phyloP scores from a whole-genome alignment of 768 basidiomycete species.

The Rhodotorula kratochvilovae region DNA sequence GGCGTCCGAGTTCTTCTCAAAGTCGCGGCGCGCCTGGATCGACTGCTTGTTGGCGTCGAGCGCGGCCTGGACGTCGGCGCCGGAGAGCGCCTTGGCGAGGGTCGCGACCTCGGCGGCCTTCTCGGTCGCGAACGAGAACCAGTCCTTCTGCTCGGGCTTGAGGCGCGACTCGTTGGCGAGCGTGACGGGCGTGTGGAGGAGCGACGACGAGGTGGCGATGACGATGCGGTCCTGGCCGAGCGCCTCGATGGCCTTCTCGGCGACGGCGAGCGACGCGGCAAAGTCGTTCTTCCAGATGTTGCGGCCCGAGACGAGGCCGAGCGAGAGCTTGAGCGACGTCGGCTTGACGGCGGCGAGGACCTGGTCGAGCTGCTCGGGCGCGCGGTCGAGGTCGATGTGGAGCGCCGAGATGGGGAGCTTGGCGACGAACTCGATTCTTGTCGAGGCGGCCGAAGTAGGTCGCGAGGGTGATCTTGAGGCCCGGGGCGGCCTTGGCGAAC shows the following conservation, averaged over 20 bases:
- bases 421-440: slow-evolving; percentile 79
- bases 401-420: slow-evolving; percentile 90
- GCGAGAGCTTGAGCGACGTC: slow-evolving; percentile 74
- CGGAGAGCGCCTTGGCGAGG: slow-evolving; percentile 79
- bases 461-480: slow-evolving; percentile 74
- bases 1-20: slow-evolving; percentile 88
- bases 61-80: slow-evolving; percentile 61
- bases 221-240: slow-evolving; percentile 86
- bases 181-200: slow-evolving; percentile 96
- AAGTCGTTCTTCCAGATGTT: slow-evolving; percentile 99
- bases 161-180: slow-evolving; percentile 87
- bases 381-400: slow-evolving; percentile 95
- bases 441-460: slow-evolving; percentile 97
- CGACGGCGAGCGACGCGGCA: slow-evolving; percentile 69
- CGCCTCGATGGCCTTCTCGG: slow-evolving; percentile 73
- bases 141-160: slow-evolving; percentile 81
- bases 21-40: slow-evolving; percentile 88
- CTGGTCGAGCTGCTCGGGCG: slow-evolving; percentile 77
- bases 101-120: slow-evolving; percentile 85
- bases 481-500: slow-evolving; percentile 71
- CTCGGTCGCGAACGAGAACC: slow-evolving; percentile 98
- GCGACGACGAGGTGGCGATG: slow-evolving; percentile 91
- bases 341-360: slow-evolving; percentile 77
- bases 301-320: slow-evolving; percentile 94
- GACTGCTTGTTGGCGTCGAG: slow-evolving; percentile 84